phyloP scores from a whole-genome alignment of 805 yeast species.

The Candida arabinofermentans region DNA sequence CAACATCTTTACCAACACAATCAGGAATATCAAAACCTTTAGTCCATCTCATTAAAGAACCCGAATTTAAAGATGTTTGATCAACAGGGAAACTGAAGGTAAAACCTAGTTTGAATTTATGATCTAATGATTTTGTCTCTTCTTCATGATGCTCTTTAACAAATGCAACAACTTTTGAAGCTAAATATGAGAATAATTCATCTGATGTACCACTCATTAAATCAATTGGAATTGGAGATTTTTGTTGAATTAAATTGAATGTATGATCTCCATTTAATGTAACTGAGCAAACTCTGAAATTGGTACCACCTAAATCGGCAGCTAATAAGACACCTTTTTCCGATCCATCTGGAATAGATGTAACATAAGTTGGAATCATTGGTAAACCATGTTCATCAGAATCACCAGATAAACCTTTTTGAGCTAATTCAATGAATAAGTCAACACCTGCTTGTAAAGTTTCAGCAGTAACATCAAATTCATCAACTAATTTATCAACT shows the following conservation, averaged over 20 bases:
- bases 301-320: constrained; percentile 95
- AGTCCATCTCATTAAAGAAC: constrained; percentile 90
- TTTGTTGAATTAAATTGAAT: constrained; percentile 71
- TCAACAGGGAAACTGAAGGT: constrained; percentile 92
- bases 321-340: constrained; percentile 84
- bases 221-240: constrained; percentile 74
- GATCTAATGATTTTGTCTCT: constrained; percentile 10
- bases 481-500: constrained; percentile 32
- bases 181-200: constrained; percentile 71
- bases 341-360: constrained; percentile 77
- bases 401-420: constrained; percentile 49
- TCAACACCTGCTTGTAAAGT: constrained; percentile 45
- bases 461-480: constrained; percentile 40
- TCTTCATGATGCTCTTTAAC: constrained; percentile 57
- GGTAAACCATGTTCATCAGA: constrained; percentile 52
- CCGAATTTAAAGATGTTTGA: constrained; percentile 76
- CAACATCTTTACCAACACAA: constrained; percentile 81
- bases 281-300: constrained; percentile 91
- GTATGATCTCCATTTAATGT: constrained; percentile 71
- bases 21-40: constrained; percentile 89
- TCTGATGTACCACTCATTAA: constrained; percentile 64
- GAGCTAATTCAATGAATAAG: constrained; percentile 57
- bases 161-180: constrained; percentile 63
- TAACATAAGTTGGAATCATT: constrained; percentile 92
- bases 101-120: constrained; percentile 72